These are phyloP conservation scores for Cairneyella variabilis DNA, from an alignment of 495 filamentous ascomycete species.

Conservation along the genomic window DNA sequence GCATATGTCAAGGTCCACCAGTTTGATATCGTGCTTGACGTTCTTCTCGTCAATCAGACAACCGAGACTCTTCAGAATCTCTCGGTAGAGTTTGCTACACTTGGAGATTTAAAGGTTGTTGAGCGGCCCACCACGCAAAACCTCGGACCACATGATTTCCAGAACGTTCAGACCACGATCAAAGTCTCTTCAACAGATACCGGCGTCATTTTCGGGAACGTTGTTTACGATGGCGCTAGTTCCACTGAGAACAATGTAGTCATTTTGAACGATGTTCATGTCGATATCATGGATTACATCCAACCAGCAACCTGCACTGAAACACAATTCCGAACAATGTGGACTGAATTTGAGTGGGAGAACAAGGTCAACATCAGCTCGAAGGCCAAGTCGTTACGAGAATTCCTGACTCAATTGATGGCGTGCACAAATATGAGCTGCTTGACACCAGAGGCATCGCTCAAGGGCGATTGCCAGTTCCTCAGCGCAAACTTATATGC, in stretches of 20 bases:
- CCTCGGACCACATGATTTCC: constrained; percentile 90
- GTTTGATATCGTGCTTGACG: constrained; percentile 97
- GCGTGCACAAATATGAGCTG: constrained; percentile 98
- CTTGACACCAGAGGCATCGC: constrained; percentile 89
- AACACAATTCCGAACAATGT: constrained; percentile 99
- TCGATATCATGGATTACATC: constrained; percentile 99
- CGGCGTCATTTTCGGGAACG: constrained; percentile 98
- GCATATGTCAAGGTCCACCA: constrained; percentile 98
- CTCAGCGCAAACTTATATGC: constrained; percentile 97
- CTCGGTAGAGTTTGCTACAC: constrained; percentile 94
- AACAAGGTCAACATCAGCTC: constrained; percentile 99
- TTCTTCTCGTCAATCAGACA: constrained; percentile 96
- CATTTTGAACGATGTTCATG: constrained; percentile 97
- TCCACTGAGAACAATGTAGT: constrained; percentile 96
- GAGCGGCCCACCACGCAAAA: constrained; percentile 96
- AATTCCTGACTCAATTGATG: constrained; percentile 94
- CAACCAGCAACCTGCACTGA: constrained; percentile 95
- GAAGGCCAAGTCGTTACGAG: constrained; percentile 87
- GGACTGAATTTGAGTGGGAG: constrained; percentile 99
- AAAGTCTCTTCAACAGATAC: constrained; percentile 98
- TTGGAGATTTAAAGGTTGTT: constrained; percentile 97
- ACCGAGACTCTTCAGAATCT: constrained; percentile 95
- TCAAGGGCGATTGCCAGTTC: constrained; percentile 98
- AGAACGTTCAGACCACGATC: constrained; percentile 97
- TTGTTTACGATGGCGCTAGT: constrained; percentile 94